phyloP scores from a whole-genome alignment of 2,329 filamentous ascomycete species.

The Periglandula ipomoeae region DNA sequence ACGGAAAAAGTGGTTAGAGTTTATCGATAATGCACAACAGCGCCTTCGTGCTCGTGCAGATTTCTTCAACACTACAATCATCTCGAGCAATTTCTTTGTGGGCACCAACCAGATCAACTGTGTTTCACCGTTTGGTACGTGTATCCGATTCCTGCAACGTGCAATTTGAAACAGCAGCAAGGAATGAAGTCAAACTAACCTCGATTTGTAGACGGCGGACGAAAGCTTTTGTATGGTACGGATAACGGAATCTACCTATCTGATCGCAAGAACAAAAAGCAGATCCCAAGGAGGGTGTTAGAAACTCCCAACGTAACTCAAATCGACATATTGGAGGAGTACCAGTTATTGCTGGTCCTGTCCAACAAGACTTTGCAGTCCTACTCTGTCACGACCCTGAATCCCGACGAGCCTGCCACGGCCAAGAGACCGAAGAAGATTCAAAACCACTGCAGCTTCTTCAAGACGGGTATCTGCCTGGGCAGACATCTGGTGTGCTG shows the following conservation, averaged over 20 bases:
- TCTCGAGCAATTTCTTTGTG: conserved; percentile 52
- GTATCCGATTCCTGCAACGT: not conserved
- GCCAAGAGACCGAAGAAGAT: conserved; percentile 91
- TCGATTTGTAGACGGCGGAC: conserved; percentile 65
- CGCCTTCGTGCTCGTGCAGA: conserved; percentile 78
- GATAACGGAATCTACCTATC: conserved; percentile 89
- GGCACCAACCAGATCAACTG: conserved; percentile 81
- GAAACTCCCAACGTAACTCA: conserved; percentile 86
- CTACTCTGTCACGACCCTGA: conserved; percentile 78
- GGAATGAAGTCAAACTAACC: conserved; percentile 8
- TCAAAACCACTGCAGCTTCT: conserved; percentile 94
- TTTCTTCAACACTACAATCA: conserved; percentile 70
- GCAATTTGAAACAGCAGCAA: too few relatives aligned
- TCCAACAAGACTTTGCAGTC: conserved; percentile 90
- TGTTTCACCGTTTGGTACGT: conserved; percentile 77
- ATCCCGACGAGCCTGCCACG: conserved; percentile 70
- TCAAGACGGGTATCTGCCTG: conserved; percentile 92
- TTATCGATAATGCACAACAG: conserved; percentile 84
- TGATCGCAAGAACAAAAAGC: conserved; percentile 83
- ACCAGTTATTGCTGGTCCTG: conserved; percentile 81
- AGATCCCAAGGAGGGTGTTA: conserved; percentile 69
- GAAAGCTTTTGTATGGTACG: conserved; percentile 90
- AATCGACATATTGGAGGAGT: conserved; percentile 92
- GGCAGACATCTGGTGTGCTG: conserved; percentile 92
- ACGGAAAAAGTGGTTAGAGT: conserved; percentile 93